Percentiles rank a stretch among this genome's conserved stretches.
Evolutionary conservation across 768 basidiomycete species (phyloP).

Genomic region (Suillus variegatus): DNA sequence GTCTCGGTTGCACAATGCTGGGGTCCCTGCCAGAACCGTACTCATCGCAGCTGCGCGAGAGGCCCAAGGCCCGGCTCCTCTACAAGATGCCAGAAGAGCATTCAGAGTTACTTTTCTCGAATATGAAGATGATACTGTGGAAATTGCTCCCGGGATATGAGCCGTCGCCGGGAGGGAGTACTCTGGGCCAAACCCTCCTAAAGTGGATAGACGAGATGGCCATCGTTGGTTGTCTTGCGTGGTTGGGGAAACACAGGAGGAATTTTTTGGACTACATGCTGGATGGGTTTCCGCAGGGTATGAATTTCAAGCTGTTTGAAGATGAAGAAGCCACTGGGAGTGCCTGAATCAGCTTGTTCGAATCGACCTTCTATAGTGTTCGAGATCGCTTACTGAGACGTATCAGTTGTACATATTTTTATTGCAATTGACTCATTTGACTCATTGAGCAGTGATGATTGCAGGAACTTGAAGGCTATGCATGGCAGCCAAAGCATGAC

Average conservation of each 20-base stretch:
- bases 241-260: conserved; percentile 12
- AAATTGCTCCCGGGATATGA: background rate
- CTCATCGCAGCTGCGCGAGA: background rate
- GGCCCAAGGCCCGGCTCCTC: conserved; percentile 9
- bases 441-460: background rate
- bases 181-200: background rate
- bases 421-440: background rate
- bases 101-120: background rate
- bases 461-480: too few relatives aligned
- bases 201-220: conserved; percentile 10
- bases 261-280: conserved; percentile 4
- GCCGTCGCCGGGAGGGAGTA: conserved; percentile 5
- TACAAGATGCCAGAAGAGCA: conserved; percentile 8
- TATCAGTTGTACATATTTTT: background rate
- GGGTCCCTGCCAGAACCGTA: conserved; percentile 3
- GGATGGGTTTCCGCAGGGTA: background rate
- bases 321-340: background rate
- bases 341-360: background rate
- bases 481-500: too few relatives aligned
- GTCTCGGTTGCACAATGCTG: background rate
- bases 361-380: background rate
- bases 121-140: conserved; percentile 6
- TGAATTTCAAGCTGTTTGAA: conserved; percentile 1
- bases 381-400: background rate
- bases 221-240: conserved; percentile 7